Evolutionary conservation across 2,329 filamentous ascomycete genomes (phyloP), one percentile per base, ranked within the genome.

Genomic region (Kalaharituber pfeilii): DNA sequence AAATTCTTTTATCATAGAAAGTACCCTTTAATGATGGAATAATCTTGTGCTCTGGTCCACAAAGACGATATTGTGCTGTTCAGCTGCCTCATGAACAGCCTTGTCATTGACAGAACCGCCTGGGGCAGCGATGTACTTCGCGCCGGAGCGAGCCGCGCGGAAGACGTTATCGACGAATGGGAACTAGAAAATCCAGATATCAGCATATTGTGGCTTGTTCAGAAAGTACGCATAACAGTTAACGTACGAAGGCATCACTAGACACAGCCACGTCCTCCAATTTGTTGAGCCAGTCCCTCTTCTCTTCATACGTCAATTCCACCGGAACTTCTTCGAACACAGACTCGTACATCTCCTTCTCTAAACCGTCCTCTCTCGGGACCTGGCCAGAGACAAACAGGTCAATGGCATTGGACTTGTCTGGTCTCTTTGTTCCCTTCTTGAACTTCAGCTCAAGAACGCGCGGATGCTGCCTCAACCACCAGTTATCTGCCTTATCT

Each of bases 401-500:
- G 68, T 96, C 91, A 66, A 96, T 95, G 61, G 88, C 89, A 69
- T 98, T 98, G 74, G 84, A 93, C 79, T 96, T 98, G 69, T 95
- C 89, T 49, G 91, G 78, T 55, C 91, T 81, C 80, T 96, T 96
- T 67, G 84, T 86, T 65, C 91, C 89, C 73, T 91, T 89, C 78
- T 94, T 95, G 86, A 87, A 98, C 74, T 89, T 85, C 68, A 98
- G 82, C 66, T 74, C 76, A 50, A 96, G 76, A 11, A 91, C 85
- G 52, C 86, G 82, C 63, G 86, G 82, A 74, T 95, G 85, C 80
- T 96, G 96, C 65, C 91, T 84, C 76, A 98, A 84, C 91, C 89
- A 98, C 89, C 89, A 96, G 76, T 94, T 95, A 71, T 98, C 91
- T 50, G 88, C 86, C 76, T 98, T 98, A 75, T 96, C 89, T 57